Conservation (phyloP, 352 stramenopile species). For the Globisporangium canariense region DNA sequence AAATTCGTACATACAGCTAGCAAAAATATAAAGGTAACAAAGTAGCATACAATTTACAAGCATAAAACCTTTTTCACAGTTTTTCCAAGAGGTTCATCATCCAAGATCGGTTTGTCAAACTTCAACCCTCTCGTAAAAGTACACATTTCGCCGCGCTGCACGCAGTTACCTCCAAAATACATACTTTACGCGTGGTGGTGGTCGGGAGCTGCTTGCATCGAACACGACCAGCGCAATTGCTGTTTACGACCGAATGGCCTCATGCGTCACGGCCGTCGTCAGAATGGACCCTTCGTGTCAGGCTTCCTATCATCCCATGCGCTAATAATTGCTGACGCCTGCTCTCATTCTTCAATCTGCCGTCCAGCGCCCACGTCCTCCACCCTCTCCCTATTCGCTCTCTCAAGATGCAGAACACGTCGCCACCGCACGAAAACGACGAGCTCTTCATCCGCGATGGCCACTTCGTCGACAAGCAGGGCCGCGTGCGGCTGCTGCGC, state of each 20-base stretch:
- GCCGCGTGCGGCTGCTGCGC: conserved; percentile 67
- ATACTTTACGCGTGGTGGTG: not conserved
- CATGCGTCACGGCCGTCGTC: not conserved
- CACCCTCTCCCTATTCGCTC: too few species aligned
- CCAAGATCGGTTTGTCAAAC: not conserved
- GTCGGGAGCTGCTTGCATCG: not conserved
- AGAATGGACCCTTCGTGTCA: not conserved
- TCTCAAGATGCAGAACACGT: conserved; percentile 4
- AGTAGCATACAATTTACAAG: not conserved
- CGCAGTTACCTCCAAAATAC: not conserved
- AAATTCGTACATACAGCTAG: too few species aligned
- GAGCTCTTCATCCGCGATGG: conserved; percentile 49
- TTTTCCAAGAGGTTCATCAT: not conserved
- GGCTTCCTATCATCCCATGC: not conserved
- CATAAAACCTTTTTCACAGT: not conserved
- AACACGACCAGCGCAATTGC: conserved; percentile 11
- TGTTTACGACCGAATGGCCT: not conserved
- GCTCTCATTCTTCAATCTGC: not conserved
- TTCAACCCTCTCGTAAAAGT: not conserved
- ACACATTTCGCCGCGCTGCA: not conserved
- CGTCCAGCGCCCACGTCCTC: not conserved
- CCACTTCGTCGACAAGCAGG: conserved; percentile 79
- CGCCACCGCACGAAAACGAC: not conserved
- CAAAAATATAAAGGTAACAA: too few species aligned
- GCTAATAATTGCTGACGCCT: not conserved